Percentiles rank a stretch among this genome's conserved stretches.
phyloP scores from a whole-genome alignment of 805 yeast genomes.

The Spencermartinsiella europaea region DNA sequence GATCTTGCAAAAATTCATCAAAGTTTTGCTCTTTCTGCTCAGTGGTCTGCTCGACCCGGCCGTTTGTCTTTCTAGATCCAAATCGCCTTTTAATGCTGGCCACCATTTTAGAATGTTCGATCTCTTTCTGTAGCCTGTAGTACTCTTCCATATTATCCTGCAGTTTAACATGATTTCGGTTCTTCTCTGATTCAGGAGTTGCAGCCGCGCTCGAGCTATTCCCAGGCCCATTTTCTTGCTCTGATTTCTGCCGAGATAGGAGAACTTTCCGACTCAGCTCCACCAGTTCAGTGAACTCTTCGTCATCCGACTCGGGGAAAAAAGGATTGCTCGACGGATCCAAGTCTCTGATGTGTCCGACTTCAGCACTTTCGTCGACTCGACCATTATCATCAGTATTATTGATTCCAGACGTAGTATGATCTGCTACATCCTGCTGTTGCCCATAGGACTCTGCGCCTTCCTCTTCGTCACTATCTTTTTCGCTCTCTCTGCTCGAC shows the following conservation, averaged over 20 bases:
- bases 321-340: not conserved
- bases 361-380: not conserved
- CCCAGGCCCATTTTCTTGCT: not conserved
- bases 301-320: constrained; percentile 13
- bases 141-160: constrained; percentile 14
- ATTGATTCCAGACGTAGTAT: constrained; percentile 19
- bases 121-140: constrained; percentile 13
- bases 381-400: constrained; percentile 8
- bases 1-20: constrained; percentile 21
- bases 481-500: constrained; percentile 2
- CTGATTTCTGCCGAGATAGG: not conserved
- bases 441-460: not conserved
- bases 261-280: not conserved
- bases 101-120: constrained; percentile 16
- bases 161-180: constrained; percentile 3
- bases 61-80: constrained; percentile 7
- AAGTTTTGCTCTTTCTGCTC: constrained; percentile 16
- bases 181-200: not conserved
- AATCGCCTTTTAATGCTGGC: constrained; percentile 16
- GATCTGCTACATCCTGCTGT: constrained; percentile 1
- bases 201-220: not conserved
- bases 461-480: constrained; percentile 6
- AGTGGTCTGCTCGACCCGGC: not conserved
- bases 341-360: not conserved
- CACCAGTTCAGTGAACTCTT: constrained; percentile 5